Evolutionary conservation across 2,329 filamentous ascomycete genomes (phyloP).

Genomic region (Paraphaeosphaeria sporulosa): DNA sequence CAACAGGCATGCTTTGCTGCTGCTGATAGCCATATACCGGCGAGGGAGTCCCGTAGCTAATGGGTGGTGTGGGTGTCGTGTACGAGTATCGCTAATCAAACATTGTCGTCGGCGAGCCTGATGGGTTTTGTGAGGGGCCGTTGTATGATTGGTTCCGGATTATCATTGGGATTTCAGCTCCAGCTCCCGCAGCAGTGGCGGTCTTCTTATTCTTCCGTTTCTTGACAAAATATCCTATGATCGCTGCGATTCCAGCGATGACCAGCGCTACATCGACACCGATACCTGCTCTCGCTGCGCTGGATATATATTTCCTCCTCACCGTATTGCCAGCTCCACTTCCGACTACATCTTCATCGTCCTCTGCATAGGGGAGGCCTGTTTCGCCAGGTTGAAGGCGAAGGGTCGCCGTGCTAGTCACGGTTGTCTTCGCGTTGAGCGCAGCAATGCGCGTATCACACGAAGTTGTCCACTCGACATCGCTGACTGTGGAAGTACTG

Average conservation of each 20-base stretch:
- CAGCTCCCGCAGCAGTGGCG: neutral
- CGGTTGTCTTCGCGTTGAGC: conserved; percentile 6
- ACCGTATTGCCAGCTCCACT: neutral
- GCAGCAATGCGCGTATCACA: conserved; percentile 10
- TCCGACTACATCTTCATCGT: neutral
- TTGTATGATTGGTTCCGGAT: neutral
- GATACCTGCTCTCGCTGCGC: conserved; percentile 11
- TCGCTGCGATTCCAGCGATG: conserved; percentile 8
- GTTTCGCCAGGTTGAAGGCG: conserved; percentile 12
- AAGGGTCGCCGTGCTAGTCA: conserved; percentile 11
- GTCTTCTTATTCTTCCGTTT: conserved; percentile 1
- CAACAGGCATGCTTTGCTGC: neutral
- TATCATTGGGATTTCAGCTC: neutral
- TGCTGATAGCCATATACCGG: neutral
- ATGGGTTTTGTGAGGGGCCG: neutral
- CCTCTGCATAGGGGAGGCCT: neutral
- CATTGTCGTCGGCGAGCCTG: neutral
- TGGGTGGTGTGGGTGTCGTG: neutral
- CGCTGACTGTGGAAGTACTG: neutral
- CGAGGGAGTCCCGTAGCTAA: neutral
- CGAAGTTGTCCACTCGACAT: conserved; percentile 2
- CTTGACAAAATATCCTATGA: conserved; percentile 14
- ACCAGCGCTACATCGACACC: conserved; percentile 10
- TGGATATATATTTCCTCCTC: conserved; percentile 1
- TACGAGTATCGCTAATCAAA: neutral